A percentile compares a stretch with the other conserved stretches of the same genome.
Conservation (phyloP, 805 yeast species). For the Babjeviella inositovora region DNA sequence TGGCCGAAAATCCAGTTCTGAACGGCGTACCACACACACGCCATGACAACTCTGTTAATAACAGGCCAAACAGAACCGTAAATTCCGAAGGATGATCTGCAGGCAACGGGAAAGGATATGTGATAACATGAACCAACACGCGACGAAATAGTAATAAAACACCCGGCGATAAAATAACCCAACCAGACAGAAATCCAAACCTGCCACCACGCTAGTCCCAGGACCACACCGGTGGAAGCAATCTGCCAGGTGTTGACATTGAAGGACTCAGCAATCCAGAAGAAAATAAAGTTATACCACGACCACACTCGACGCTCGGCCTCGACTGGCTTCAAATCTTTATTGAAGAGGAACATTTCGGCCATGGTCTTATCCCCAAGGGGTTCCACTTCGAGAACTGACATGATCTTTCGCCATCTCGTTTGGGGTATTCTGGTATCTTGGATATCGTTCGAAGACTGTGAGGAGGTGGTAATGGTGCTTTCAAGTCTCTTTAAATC, state of each 20-base stretch:
- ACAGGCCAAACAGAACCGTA: constrained; percentile 85
- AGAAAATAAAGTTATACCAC: constrained; percentile 66
- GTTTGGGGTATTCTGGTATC: too few species aligned
- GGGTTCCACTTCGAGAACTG: too few species aligned
- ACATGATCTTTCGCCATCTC: too few species aligned
- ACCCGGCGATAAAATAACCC: constrained; percentile 59
- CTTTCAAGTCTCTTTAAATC: too few species aligned
- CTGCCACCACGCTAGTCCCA: constrained; percentile 83
- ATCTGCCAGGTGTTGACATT: constrained; percentile 87
- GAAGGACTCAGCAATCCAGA: constrained; percentile 85
- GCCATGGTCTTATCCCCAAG: too few species aligned
- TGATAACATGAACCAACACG: constrained; percentile 74
- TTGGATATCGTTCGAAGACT: too few species aligned
- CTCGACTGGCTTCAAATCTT: constrained; percentile 72
- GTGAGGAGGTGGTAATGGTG: too few species aligned
- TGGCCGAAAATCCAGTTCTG: constrained; percentile 79
- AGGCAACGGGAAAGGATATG: constrained; percentile 70
- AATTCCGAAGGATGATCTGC: constrained; percentile 73
- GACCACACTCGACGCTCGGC: constrained; percentile 64
- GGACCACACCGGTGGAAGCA: constrained; percentile 70
- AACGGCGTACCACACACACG: constrained; percentile 88
- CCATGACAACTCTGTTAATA: constrained; percentile 71
- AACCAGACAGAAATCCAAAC: constrained; percentile 83
- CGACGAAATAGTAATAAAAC: constrained; percentile 56
- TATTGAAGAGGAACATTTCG: constrained; percentile 56